Evolutionary conservation across 129 eudicot species (phyloP).

Genomic region (Flaveria sonorensis): DNA sequence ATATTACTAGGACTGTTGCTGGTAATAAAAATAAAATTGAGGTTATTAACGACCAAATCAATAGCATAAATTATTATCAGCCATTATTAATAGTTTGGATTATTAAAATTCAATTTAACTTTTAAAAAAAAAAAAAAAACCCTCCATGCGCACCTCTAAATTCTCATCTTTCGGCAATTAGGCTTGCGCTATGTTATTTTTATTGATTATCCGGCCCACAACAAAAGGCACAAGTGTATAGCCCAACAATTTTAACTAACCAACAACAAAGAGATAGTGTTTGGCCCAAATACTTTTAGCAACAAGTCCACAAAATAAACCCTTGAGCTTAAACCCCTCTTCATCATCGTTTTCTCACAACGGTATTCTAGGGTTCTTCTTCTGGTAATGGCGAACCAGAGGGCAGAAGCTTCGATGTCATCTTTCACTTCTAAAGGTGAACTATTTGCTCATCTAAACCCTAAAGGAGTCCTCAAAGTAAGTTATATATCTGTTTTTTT

Average conservation of each 20-base stretch:
- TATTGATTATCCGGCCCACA: not conserved
- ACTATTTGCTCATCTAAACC: constrained; percentile 41
- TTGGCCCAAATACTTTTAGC: constrained; percentile 13
- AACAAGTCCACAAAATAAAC: constrained; percentile 25
- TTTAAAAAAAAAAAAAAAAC: too few species aligned
- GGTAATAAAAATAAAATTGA: too few species aligned
- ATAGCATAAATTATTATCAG: too few species aligned
- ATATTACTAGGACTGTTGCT: too few species aligned
- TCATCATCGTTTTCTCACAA: not conserved
- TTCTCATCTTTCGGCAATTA: too few species aligned
- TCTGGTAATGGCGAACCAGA: constrained; percentile 40
- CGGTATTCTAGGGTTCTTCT: constrained; percentile 33
- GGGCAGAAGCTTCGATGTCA: constrained; percentile 29
- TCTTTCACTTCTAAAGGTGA: constrained; percentile 50
- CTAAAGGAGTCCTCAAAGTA: constrained; percentile 46
- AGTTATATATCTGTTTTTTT: not conserved
- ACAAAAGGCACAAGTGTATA: not conserved
- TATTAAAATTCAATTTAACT: too few species aligned
- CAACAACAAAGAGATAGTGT: too few species aligned
- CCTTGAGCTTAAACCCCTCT: constrained; percentile 25
- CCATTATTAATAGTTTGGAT: too few species aligned
- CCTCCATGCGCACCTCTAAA: too few species aligned
- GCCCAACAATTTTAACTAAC: not conserved
- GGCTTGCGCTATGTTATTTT: not conserved
- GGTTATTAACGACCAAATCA: too few species aligned